Evolutionary conservation across 768 basidiomycete genomes (phyloP).

Genomic region (Hortiboletus flavorubellus): DNA sequence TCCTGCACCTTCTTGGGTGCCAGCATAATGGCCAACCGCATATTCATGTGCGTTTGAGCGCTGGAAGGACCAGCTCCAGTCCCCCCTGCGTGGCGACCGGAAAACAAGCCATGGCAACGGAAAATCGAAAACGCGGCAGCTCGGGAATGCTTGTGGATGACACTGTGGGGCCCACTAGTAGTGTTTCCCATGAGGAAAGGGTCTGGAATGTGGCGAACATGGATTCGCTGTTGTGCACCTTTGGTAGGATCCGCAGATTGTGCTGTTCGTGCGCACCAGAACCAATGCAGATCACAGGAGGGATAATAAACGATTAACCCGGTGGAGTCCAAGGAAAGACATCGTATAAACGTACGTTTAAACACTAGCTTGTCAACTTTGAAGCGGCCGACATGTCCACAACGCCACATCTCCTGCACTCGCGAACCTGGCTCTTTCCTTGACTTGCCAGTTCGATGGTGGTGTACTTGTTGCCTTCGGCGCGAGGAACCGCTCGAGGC

Average conservation of each 20-base stretch:
- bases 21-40: slow-evolving; percentile 49
- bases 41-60: slow-evolving; percentile 24
- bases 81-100: slow-evolving; percentile 14
- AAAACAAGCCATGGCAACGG: slow-evolving; percentile 47
- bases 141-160: slow-evolving; percentile 81
- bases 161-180: slow-evolving; percentile 55
- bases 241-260: slow-evolving; percentile 47
- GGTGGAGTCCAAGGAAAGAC: slow-evolving; percentile 17
- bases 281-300: not conserved
- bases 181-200: slow-evolving; percentile 41
- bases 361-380: slow-evolving; percentile 49
- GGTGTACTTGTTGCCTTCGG: slow-evolving; percentile 19
- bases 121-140: slow-evolving; percentile 77
- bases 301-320: not conserved
- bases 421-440: slow-evolving; percentile 21
- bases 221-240: slow-evolving; percentile 65
- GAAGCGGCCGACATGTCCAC: slow-evolving; percentile 59
- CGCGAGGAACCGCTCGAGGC: slow-evolving; percentile 20
- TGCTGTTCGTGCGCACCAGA: slow-evolving; percentile 23
- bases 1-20: slow-evolving; percentile 76
- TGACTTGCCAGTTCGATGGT: slow-evolving; percentile 15
- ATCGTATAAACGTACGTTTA: slow-evolving; percentile 30
- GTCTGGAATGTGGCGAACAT: slow-evolving; percentile 54
- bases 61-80: slow-evolving; percentile 1
- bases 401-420: slow-evolving; percentile 63